phyloP scores from a whole-genome alignment of 495 filamentous ascomycete genomes.

The Daldinia concentrica region DNA sequence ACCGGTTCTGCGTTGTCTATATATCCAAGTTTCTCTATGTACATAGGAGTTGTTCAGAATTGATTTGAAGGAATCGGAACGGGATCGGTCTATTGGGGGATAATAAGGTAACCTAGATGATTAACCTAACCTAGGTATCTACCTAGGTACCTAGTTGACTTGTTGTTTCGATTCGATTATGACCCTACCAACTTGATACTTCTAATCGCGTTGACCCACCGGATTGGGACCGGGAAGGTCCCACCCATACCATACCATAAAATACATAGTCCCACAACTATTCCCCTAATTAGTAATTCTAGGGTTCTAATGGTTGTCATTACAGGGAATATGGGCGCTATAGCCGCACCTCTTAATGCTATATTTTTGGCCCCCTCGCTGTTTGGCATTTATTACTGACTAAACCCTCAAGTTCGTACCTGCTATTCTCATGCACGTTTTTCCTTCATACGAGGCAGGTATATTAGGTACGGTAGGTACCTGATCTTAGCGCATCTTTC shows the following conservation, averaged over 20 bases:
- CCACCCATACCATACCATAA: neutral
- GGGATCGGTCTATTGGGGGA: constrained; percentile 11
- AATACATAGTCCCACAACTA: neutral
- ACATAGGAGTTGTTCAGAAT: constrained; percentile 21
- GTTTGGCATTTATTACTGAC: neutral
- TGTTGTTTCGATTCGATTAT: constrained; percentile 15
- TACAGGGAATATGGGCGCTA: constrained; percentile 28
- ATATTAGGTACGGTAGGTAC: constrained; percentile 7
- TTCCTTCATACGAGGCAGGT: neutral
- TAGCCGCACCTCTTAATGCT: constrained; percentile 21
- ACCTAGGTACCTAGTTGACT: too few species aligned
- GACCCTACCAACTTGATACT: constrained; percentile 6
- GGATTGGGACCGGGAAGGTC: constrained; percentile 33
- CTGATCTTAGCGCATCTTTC: neutral
- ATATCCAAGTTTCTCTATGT: neutral
- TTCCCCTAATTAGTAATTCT: constrained; percentile 6
- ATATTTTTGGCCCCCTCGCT: constrained; percentile 1
- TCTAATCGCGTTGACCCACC: constrained; percentile 22
- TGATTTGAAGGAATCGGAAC: constrained; percentile 15
- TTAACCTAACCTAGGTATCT: too few species aligned
- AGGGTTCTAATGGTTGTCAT: constrained; percentile 10
- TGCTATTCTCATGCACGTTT: neutral
- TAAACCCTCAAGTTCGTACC: neutral
- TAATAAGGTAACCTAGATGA: neutral
- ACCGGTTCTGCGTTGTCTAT: constrained; percentile 4